Conservation (phyloP, 441 rosid species). For the Syzygium malaccense region DNA sequence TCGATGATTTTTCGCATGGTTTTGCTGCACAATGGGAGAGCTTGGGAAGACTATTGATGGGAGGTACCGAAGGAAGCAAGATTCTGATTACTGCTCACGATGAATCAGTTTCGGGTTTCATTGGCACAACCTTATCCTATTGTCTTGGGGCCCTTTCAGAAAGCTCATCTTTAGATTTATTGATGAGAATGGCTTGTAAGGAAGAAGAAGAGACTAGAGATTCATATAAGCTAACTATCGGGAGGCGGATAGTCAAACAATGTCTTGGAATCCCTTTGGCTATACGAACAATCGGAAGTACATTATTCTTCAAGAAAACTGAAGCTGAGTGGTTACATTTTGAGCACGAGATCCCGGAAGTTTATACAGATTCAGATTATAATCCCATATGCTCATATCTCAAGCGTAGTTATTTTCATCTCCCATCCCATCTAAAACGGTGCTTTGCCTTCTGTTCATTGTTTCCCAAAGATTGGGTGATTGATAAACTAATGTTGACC, state of each 20-base stretch:
- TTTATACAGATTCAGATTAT: too few relatives aligned
- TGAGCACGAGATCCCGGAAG: background rate
- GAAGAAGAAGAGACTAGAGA: background rate
- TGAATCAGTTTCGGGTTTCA: rapidly evolving
- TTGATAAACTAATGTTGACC: background rate
- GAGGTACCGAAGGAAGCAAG: background rate
- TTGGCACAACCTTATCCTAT: background rate
- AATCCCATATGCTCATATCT: too few relatives aligned
- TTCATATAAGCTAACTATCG: background rate
- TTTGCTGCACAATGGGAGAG: rapidly evolving
- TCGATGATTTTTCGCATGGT: rapidly evolving
- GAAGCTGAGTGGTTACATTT: background rate
- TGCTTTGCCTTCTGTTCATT: background rate
- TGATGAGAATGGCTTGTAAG: background rate
- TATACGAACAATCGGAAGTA: background rate
- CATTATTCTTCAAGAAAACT: background rate
- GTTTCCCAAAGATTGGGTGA: background rate
- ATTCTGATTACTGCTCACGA: background rate
- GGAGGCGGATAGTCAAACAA: background rate
- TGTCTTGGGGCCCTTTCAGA: rapidly evolving
- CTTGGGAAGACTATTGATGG: background rate
- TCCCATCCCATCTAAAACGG: background rate
- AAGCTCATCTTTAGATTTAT: background rate
- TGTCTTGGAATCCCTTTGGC: background rate
- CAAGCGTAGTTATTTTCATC: background rate